These are phyloP conservation scores for Apodospora peruviana DNA, from an alignment of 495 filamentous ascomycete species.

Conservation along the genomic window DNA sequence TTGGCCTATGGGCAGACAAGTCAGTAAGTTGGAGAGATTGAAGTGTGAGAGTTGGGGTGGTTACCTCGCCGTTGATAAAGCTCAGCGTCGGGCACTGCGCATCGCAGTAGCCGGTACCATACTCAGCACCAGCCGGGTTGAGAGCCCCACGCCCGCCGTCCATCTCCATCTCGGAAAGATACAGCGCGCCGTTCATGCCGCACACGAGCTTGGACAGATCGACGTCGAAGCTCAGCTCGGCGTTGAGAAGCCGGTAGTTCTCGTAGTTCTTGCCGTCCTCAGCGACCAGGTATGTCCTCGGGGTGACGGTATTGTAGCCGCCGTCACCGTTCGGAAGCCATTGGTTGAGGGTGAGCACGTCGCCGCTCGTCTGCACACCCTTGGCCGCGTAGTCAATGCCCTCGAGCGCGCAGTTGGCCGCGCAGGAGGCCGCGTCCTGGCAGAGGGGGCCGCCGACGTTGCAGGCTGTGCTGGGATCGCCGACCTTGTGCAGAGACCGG, in stretches of 20 bases:
- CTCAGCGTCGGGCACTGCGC: conserved; percentile 61
- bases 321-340: conserved; percentile 41
- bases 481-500: conserved; percentile 12
- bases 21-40: neutral
- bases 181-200: conserved; percentile 68
- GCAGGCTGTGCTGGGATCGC: conserved; percentile 5
- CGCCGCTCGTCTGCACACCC: conserved; percentile 38
- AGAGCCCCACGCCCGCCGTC: conserved; percentile 51
- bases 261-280: conserved; percentile 48
- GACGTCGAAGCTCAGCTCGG: conserved; percentile 66
- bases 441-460: conserved; percentile 50
- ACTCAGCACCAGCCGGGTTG: conserved; percentile 64
- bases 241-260: conserved; percentile 51
- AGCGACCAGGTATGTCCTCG: conserved; percentile 57
- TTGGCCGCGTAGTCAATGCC: conserved; percentile 38
- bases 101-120: conserved; percentile 76
- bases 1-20: conserved; percentile 41
- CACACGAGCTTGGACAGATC: conserved; percentile 61
- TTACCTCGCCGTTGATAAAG: conserved; percentile 62
- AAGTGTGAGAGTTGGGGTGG: neutral
- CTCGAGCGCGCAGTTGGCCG: conserved; percentile 44
- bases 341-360: conserved; percentile 45
- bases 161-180: conserved; percentile 60
- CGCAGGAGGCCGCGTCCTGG: conserved; percentile 37
- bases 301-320: conserved; percentile 44